Conservation (phyloP, 2,329 filamentous ascomycete genomes). For the Colletotrichum ledebouriae region DNA sequence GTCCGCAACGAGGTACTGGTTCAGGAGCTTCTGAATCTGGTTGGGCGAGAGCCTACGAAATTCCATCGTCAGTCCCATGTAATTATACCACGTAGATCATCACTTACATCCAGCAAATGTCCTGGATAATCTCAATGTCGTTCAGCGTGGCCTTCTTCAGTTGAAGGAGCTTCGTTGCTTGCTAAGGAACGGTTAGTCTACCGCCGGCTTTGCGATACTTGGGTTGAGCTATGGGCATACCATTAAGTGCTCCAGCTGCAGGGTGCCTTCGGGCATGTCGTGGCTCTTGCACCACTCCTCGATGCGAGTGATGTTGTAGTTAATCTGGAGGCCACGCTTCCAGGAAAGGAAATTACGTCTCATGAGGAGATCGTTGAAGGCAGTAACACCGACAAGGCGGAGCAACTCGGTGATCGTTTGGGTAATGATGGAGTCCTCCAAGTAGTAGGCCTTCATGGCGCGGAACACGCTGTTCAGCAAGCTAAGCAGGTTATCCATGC, state of each 20-base stretch:
- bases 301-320: conserved; percentile 99
- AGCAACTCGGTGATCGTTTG: conserved; percentile 96
- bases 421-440: conserved; percentile 95
- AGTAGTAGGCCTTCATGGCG: conserved; percentile 98
- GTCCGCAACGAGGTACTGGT: conserved; percentile 98
- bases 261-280: conserved; percentile 97
- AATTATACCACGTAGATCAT: too few relatives aligned
- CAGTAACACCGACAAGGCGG: conserved; percentile 93
- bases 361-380: conserved; percentile 98
- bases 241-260: conserved; percentile 98
- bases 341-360: conserved; percentile 97
- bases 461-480: conserved; percentile 97
- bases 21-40: conserved; percentile 98
- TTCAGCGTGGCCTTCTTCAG: conserved; percentile 99
- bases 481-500: conserved; percentile 98
- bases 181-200: conserved; percentile 61
- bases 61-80: conserved; percentile 15
- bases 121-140: conserved; percentile 99
- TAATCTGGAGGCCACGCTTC: conserved; percentile 99
- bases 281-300: conserved; percentile 99
- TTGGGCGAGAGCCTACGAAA: conserved; percentile 87
- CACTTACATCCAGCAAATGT: conserved; percentile 99
- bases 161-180: conserved; percentile 98
- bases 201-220: background rate
- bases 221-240: conserved; percentile 59